Percentiles rank a stretch among this genome's conserved stretches.
phyloP scores from a whole-genome alignment of 495 filamentous ascomycete genomes.

The Extremus antarcticus region DNA sequence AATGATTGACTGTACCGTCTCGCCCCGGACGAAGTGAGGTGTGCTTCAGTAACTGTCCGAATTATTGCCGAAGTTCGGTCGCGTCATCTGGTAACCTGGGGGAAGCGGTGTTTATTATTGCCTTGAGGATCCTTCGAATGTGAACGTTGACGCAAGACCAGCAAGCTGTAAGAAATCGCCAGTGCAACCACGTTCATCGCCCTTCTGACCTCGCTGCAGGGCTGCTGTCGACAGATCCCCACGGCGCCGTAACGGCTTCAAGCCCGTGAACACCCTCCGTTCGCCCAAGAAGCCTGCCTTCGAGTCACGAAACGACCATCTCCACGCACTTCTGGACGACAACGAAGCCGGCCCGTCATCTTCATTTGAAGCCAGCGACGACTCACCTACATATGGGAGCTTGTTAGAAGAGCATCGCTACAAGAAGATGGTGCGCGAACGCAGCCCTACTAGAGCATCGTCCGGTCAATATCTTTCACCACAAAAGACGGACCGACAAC shows the following conservation, averaged over 20 bases:
- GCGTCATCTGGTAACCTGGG: no score
- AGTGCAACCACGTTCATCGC: neutral
- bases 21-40: no score
- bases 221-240: neutral
- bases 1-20: no score
- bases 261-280: slow-evolving; percentile 24
- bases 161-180: no score
- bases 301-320: neutral
- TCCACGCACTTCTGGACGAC: neutral
- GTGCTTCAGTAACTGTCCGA: no score
- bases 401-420: neutral
- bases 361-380: neutral
- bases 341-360: neutral
- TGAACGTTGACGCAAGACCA: no score
- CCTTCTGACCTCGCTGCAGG: neutral
- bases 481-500: slow-evolving; percentile 10
- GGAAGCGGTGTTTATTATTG: no score
- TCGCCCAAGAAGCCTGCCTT: slow-evolving; percentile 25
- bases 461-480: slow-evolving; percentile 8
- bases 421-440: slow-evolving; percentile 20
- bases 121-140: no score
- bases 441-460: slow-evolving; percentile 10
- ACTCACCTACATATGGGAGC: neutral
- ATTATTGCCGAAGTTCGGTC: no score
- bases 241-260: slow-evolving; percentile 6